A percentile compares a stretch with the other conserved stretches of the same genome.
phyloP scores from a whole-genome alignment of 1,284 basidiomycete genomes.

The Trichosporon ovoides region DNA sequence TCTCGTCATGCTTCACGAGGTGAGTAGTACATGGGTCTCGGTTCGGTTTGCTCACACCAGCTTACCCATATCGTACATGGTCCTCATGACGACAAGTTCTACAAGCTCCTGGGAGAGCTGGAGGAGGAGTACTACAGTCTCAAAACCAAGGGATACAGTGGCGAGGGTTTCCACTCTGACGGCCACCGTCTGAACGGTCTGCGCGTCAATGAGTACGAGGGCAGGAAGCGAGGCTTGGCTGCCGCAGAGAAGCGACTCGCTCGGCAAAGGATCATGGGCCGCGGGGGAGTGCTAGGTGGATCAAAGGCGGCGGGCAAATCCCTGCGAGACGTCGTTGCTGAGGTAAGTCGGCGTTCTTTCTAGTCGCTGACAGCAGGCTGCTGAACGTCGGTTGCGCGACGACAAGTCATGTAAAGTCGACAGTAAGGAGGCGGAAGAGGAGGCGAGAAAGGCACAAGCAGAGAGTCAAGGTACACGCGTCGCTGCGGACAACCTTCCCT shows the following conservation, averaged over 20 bases:
- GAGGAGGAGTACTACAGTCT: conserved; percentile 76
- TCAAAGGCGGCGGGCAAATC: conserved; percentile 50
- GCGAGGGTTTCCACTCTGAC: conserved; percentile 72
- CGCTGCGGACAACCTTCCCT: conserved; percentile 43
- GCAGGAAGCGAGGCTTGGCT: conserved; percentile 61
- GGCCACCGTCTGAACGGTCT: conserved; percentile 64
- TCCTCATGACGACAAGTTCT: conserved; percentile 72
- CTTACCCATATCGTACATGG: conserved; percentile 83
- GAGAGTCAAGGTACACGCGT: conserved; percentile 61
- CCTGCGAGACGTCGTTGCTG: conserved; percentile 66
- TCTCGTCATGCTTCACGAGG: conserved; percentile 80
- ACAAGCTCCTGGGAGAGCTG: conserved; percentile 67
- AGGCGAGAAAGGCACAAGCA: conserved; percentile 63
- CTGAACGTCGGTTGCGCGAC: conserved; percentile 66
- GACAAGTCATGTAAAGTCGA: conserved; percentile 60
- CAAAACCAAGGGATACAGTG: conserved; percentile 65
- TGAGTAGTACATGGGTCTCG: conserved; percentile 42
- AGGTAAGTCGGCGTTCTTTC: conserved; percentile 54
- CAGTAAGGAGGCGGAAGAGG: conserved; percentile 56
- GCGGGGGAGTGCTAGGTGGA: conserved; percentile 53
- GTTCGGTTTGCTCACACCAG: conserved; percentile 47
- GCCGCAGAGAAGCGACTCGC: conserved; percentile 67
- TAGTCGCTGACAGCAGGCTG: conserved; percentile 57
- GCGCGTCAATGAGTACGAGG: conserved; percentile 61
- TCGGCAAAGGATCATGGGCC: conserved; percentile 53